phyloP scores from a whole-genome alignment of 1,139 yeast species.

The Suhomyces wounanorum region DNA sequence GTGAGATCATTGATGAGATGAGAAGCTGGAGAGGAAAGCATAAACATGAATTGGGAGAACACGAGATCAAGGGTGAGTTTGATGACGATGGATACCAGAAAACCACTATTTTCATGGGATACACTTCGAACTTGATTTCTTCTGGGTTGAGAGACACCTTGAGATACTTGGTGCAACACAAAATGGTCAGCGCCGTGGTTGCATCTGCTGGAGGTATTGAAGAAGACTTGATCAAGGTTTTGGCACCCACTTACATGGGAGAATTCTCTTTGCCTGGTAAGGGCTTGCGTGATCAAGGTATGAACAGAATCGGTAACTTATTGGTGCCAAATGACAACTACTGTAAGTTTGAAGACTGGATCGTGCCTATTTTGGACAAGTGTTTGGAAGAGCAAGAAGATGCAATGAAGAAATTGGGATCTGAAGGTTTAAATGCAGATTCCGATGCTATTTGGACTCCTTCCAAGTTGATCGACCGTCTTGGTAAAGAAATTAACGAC shows the following conservation, averaged over 20 bases:
- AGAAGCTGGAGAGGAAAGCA: conserved; percentile 87
- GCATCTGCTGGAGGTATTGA: conserved; percentile 98
- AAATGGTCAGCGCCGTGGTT: conserved; percentile 92
- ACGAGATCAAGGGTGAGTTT: conserved; percentile 69
- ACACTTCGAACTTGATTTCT: conserved; percentile 93
- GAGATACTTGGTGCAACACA: conserved; percentile 85
- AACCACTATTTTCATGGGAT: conserved; percentile 91
- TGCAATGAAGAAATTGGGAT: conserved; percentile 59
- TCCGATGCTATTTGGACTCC: conserved; percentile 80
- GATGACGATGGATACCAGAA: conserved; percentile 83
- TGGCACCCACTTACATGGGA: conserved; percentile 95
- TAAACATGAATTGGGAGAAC: conserved; percentile 62
- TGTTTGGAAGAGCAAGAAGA: conserved; percentile 88
- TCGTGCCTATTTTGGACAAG: conserved; percentile 85
- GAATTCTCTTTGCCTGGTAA: conserved; percentile 83
- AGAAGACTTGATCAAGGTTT: conserved; percentile 92
- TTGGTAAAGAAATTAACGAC: conserved; percentile 93
- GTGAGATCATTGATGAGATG: conserved; percentile 91
- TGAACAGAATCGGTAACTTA: conserved; percentile 96
- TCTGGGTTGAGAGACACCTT: conserved; percentile 92
- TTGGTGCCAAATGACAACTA: conserved; percentile 97
- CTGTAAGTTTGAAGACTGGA: conserved; percentile 98
- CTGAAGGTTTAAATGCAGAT: conserved; percentile 52
- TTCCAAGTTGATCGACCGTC: conserved; percentile 83
- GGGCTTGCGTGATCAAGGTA: conserved; percentile 85